Evolutionary conservation across 345 rosid genomes (phyloP).

Genomic region (Eucalyptus pumila): DNA sequence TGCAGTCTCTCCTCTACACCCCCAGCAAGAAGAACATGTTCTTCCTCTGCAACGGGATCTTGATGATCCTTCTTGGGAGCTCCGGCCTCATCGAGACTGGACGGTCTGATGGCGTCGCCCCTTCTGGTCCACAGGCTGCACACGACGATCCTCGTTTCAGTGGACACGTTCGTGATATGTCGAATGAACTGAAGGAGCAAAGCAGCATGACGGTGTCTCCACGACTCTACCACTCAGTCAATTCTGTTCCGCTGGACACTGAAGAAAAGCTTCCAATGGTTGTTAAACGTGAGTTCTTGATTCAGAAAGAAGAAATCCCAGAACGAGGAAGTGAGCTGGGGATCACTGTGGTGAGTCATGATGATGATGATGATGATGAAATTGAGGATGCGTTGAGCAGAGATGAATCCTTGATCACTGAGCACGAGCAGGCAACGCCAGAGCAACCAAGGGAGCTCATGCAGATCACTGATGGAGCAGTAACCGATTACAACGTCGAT

Average conservation of each 20-base stretch:
- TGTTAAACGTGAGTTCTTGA: background rate
- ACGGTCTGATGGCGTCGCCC: background rate
- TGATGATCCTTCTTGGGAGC: constrained; percentile 28
- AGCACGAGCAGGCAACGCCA: background rate
- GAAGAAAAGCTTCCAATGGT: background rate
- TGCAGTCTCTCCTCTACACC: constrained; percentile 3
- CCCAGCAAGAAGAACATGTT: constrained; percentile 59
- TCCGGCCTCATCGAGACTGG: constrained; percentile 13
- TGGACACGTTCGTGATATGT: background rate
- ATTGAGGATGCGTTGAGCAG: background rate
- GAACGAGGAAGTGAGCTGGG: background rate
- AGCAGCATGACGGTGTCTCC: background rate
- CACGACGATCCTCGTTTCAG: background rate
- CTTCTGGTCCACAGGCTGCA: background rate
- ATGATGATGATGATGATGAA: background rate
- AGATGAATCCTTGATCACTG: background rate
- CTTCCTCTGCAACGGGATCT: constrained; percentile 65
- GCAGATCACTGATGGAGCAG: background rate
- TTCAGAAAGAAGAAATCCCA: background rate
- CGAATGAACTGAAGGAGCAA: background rate
- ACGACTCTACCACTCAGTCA: too few species aligned
- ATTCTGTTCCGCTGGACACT: background rate
- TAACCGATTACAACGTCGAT: background rate
- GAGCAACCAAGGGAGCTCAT: background rate
- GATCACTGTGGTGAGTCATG: background rate